These are phyloP conservation scores for Tagetes patula DNA, from an alignment of 129 eudicot genomes.

Conservation along the genomic window DNA sequence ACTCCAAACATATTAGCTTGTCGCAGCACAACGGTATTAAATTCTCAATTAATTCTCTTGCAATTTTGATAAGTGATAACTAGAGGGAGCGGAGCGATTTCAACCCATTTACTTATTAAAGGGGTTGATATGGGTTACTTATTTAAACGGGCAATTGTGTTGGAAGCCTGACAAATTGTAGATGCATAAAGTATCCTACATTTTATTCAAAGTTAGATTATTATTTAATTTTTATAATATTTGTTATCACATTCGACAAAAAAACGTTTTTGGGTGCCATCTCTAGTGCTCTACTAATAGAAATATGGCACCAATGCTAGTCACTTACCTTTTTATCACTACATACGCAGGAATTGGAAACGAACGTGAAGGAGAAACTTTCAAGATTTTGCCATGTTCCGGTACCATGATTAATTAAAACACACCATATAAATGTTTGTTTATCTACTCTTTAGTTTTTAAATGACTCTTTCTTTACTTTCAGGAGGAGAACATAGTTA, in stretches of 20 bases:
- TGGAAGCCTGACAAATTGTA: neutral
- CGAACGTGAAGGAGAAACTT: conserved; percentile 81
- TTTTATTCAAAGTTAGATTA: neutral
- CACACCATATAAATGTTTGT: neutral
- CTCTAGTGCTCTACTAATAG: neutral
- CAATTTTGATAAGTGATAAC: neutral
- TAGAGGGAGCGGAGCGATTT: neutral
- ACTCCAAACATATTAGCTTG: conserved; percentile 88
- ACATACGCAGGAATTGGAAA: conserved; percentile 68
- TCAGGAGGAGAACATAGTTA: conserved; percentile 51
- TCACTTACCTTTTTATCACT: conserved; percentile 7
- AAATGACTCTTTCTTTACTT: conserved; percentile 7
- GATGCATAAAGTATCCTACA: neutral
- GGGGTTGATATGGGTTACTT: neutral
- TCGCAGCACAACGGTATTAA: conserved; percentile 78
- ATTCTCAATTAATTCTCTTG: conserved; percentile 22
- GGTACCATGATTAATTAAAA: conserved; percentile 33
- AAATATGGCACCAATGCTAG: neutral
- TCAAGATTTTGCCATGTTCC: conserved; percentile 98
- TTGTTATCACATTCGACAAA: neutral
- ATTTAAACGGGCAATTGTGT: neutral
- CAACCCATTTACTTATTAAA: neutral
- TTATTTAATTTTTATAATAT: neutral
- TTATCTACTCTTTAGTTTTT: neutral
- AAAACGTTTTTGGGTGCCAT: neutral